Evolutionary conservation across 225 moss, liverwort and hornwort genomes (phyloP), one percentile per base, ranked within the genome.

Genomic region (Takakia lepidozioides): DNA sequence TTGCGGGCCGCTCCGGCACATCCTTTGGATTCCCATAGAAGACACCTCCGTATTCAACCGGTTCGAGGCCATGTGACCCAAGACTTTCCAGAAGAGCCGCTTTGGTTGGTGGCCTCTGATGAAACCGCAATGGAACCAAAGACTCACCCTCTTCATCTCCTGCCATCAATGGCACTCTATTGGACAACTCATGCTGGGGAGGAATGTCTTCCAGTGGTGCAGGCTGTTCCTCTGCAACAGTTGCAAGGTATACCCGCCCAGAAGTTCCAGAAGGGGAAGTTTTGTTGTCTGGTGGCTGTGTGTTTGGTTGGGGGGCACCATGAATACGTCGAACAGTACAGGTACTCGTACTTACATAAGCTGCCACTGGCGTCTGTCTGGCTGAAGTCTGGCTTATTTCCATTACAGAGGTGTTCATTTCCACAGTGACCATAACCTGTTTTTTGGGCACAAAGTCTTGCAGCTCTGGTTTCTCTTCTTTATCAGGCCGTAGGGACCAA

Each of bases 11-110:
- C 48, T 60, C 71, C 17, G 78, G 75, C 3, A 84, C 83, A 74
- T 93, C 93, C 59, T 79, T 86, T 5, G 68, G 34, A 37, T 79
- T 76, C 43, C 93, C 93, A 67, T 85, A 93, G 52, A 71, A 84
- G 26, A 86, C 83, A 41, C 56, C 69, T 58, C 79, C 71, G 22
- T 88, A 86, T 49, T 83, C 64, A 48, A 69, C 83, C 46, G 35
- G 52, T 34, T 64, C 72, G 23, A 73, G 48, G 36, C 56, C 70
- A 60, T 69, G 28, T 32, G 82, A 62, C 39, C 57, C 49, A 46
- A 53, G 73, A 48, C 49, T 78, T 52, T 27, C 50, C 62, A 73
- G 36, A 3, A 88, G 52, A 18, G 70, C 67, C 39, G 72, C 68
- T 52, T 56, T 75, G 10, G 78, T 63, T 8, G 93, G 93, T 5